Base-by-base conservation (phyloP, 208 protist genomes). In the Trichomonas vaginalis region DNA sequence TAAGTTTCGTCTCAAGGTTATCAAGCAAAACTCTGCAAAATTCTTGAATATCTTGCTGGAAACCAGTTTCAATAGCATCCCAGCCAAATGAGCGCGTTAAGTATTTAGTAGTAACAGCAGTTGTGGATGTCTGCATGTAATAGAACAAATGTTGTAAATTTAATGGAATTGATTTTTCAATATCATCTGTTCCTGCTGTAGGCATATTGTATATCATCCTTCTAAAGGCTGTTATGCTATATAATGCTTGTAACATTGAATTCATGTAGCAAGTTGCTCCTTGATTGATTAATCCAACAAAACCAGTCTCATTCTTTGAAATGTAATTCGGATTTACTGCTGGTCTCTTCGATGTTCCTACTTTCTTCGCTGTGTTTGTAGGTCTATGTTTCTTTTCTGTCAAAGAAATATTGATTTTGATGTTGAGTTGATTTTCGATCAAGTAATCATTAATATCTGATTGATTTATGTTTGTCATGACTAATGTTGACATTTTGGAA, bases 301-400 rank as follows among this genome's bases (percentile, higher is more conserved):
- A 92, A 39, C 97, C 97, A 14, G 97, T 98, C 79, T 95, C 96
- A 95, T 97, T 96, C 56, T 51, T 92, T 35, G 86, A 92, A 51
- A 4, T 88, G 32, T 88, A 70, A 6, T 4, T 70, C 6, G 56
- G 56, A 27, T 27, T 70, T 70, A 2, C 1, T n/a, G 17, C 2
- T 8, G 21, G 2, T 27, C 21, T 70, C n/a, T 70, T 27, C 1
- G 12, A 6, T 70, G 56, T 32, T n/a, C n/a, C n/a, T n/a, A n/a
- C n/a, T 70, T 70, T 70, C n/a, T 27, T 12, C 6, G n/a, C 56
- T 70, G 56, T 70, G 4, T 27, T 12, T 8, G 56, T 70, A 4
- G 56, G 6, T 70, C 56, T 70, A 27, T n/a, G 21, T 8, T 27
- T 8, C n/a, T 70, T 70, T 70, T 70, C 56, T 6, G 56, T 27